Evolutionary conservation across 1,284 basidiomycete genomes (phyloP).

Genomic region (Takashimella tepidaria): DNA sequence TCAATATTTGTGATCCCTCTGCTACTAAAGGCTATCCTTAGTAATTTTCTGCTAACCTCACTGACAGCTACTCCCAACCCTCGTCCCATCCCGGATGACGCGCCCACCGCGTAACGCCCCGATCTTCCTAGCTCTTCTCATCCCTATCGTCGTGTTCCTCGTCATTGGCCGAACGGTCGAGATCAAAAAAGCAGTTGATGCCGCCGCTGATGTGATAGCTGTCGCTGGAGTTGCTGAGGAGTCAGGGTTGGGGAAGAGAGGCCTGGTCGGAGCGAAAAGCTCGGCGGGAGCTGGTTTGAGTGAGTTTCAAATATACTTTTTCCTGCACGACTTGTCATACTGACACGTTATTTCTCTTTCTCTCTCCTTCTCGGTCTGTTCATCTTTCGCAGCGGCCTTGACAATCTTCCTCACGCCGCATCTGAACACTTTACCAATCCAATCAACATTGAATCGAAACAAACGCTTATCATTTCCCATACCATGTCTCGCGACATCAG

Average conservation of each 20-base stretch:
- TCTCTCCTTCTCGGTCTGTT: not conserved
- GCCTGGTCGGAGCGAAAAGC: constrained; percentile 28
- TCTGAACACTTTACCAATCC: constrained; percentile 44
- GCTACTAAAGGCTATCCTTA: too few species aligned
- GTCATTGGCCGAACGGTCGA: constrained; percentile 46
- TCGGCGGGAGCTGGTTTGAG: constrained; percentile 41
- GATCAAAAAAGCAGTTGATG: constrained; percentile 34
- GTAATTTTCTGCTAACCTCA: too few species aligned
- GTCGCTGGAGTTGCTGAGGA: constrained; percentile 32
- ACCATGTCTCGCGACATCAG: constrained; percentile 35
- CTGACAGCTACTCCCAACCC: constrained; percentile 34
- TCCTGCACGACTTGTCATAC: too few species aligned
- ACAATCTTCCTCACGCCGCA: constrained; percentile 46
- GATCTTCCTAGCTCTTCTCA: constrained; percentile 29
- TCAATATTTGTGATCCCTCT: too few species aligned
- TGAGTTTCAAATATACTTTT: too few species aligned
- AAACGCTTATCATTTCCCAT: constrained; percentile 38
- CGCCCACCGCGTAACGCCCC: constrained; percentile 24
- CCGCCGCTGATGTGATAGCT: constrained; percentile 32
- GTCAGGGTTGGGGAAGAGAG: constrained; percentile 19
- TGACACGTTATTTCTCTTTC: too few species aligned
- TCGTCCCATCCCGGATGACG: constrained; percentile 36
- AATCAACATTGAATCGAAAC: constrained; percentile 35
- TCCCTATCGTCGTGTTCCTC: constrained; percentile 44
- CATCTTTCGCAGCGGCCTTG: constrained; percentile 32